A percentile compares a stretch with the other conserved stretches of the same genome.
These are phyloP conservation scores for Kurtzmaniella quercitrusa DNA, from an alignment of 1,139 yeast species.

Conservation along the genomic window DNA sequence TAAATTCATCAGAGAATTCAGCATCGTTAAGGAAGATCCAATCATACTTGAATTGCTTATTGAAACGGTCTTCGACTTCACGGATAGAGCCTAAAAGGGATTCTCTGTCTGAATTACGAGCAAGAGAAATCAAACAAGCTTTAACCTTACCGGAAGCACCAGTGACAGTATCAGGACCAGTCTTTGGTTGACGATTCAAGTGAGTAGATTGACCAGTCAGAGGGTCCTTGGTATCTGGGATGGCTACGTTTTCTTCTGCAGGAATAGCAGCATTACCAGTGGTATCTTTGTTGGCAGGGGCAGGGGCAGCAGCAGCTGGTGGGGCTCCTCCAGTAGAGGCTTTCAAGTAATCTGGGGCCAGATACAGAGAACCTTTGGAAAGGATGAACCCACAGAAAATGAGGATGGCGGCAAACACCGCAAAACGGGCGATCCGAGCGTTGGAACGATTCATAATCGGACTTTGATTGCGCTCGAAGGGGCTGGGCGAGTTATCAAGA, in stretches of 20 bases:
- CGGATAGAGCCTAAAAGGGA: slow-evolving; percentile 37
- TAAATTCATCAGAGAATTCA: slow-evolving; percentile 38
- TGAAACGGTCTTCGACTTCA: slow-evolving; percentile 44
- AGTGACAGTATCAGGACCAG: slow-evolving; percentile 12
- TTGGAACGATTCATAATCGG: slow-evolving; percentile 41
- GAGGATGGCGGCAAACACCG: slow-evolving; percentile 53
- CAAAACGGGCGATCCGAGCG: slow-evolving; percentile 60
- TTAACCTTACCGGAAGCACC: slow-evolving; percentile 14
- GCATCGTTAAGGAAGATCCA: slow-evolving; percentile 47
- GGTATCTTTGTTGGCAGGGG: slow-evolving; percentile 1
- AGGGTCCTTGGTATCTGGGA: slow-evolving; percentile 6
- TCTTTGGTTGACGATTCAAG: slow-evolving; percentile 9
- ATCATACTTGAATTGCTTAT: slow-evolving; percentile 38
- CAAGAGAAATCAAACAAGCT: slow-evolving; percentile 45
- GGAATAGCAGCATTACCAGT: slow-evolving; percentile 7
- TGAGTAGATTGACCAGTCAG: slow-evolving; percentile 12
- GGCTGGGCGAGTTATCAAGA: neutral
- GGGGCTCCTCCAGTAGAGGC: slow-evolving; percentile 9
- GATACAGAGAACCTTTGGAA: slow-evolving; percentile 53
- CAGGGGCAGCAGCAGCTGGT: slow-evolving; percentile 5
- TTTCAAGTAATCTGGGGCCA: slow-evolving; percentile 19
- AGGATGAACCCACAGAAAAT: slow-evolving; percentile 57
- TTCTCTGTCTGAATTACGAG: slow-evolving; percentile 38
- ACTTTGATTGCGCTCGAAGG: neutral
- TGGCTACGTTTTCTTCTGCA: slow-evolving; percentile 3